Evolutionary conservation across 371 early-diverging fungal genomes (phyloP), one percentile per base, ranked within the genome.

Genomic region (Mitosporidium daphniae): DNA sequence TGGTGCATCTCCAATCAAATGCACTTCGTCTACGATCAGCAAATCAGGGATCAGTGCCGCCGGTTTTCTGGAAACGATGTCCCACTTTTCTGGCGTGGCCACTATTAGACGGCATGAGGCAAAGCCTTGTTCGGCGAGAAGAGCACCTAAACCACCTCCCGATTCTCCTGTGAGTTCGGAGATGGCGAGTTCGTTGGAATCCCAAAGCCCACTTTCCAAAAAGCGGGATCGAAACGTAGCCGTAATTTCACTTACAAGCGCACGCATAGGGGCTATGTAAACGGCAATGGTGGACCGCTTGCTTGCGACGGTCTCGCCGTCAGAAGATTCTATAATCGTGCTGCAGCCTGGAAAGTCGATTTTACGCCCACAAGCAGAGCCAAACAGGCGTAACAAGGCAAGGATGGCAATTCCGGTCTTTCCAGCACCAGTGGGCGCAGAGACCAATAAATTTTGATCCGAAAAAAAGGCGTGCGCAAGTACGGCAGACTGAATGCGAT

Each of bases 31-130:
- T 42, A 95, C 66, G 23, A 99, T 78, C 15, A 97, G 50, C 9
- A 99, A 51, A 40, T 71, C 82, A 15, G 21, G 15, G 14, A 15
- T 10, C 19, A 46, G 31, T 4, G 35, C 21, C 3, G 68, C 66
- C 4, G 70, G 70, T 42, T 82, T 86, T 36, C 95, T 65, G 14
- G 97, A 94, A 25, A 80, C 63, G 14, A 93, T 64, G 47, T 99
- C 99, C 82, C 93, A 94, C 45, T 97, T 99, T 45, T 99, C 99
- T 4, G 99, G 99, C 0, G 99, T 99, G 2, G 91, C 89, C 13
- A 99, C 68, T 34, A 99, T 77, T 36, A 99, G 62, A 36, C 84
- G 72, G 0, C 86, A 73, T 23, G 72, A 71, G 8, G 69, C 53
- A 23, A 93, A 67, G 40, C 91, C 80, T 37, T 65, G 62, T 42